phyloP scores from a whole-genome alignment of 2,329 filamentous ascomycete species.

The Pseudocercospora cruenta region DNA sequence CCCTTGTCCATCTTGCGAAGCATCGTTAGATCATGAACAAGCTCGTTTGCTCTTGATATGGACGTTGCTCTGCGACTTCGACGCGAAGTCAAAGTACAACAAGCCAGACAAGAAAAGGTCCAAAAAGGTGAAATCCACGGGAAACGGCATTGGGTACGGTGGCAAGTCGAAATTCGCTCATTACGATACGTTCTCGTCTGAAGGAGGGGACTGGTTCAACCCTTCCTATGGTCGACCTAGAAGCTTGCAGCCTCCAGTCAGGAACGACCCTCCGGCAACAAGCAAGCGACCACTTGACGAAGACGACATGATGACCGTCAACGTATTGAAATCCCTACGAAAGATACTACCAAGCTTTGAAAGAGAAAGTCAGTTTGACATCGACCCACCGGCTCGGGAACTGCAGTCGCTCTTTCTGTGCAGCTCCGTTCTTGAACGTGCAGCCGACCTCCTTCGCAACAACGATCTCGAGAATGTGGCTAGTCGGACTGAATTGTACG shows the following conservation, averaged over 20 bases:
- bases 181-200: not conserved
- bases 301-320: constrained; percentile 26
- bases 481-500: constrained; percentile 43
- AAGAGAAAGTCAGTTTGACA: constrained; percentile 35
- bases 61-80: constrained; percentile 44
- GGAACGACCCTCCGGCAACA: not conserved
- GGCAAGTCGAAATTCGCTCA: not conserved
- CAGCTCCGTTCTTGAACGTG: constrained; percentile 43
- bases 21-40: not conserved
- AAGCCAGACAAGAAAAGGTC: constrained; percentile 17
- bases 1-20: not conserved
- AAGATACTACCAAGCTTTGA: constrained; percentile 34
- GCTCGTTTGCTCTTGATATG: constrained; percentile 41
- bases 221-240: not conserved
- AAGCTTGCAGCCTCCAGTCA: not conserved
- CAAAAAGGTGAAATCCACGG: not conserved
- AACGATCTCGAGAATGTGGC: constrained; percentile 46
- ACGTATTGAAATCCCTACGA: constrained; percentile 22
- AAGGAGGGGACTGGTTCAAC: not conserved
- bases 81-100: constrained; percentile 29
- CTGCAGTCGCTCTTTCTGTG: constrained; percentile 41
- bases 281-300: not conserved
- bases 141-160: constrained; percentile 14
- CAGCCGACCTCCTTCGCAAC: constrained; percentile 47
- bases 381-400: constrained; percentile 33